These are phyloP conservation scores for Aspergillus luchuensis DNA, from an alignment of 2,329 filamentous ascomycete species.

Conservation along the genomic window DNA sequence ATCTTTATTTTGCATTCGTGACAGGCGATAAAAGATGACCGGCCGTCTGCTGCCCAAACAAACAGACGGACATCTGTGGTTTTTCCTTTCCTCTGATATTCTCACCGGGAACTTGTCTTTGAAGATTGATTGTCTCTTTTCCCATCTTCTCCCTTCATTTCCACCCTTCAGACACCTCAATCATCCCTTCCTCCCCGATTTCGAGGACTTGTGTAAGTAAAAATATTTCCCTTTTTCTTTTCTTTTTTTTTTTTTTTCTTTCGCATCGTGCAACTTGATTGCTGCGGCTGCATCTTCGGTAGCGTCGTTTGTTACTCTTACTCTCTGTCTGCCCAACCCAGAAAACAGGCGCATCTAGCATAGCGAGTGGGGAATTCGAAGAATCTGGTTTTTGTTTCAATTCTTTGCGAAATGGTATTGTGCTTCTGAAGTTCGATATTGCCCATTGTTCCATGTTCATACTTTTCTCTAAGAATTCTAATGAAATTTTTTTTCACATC, in stretches of 20 bases:
- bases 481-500: too few species aligned
- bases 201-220: neutral
- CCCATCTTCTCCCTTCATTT: neutral
- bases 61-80: neutral
- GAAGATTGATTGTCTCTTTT: neutral
- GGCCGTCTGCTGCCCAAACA: neutral
- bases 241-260: neutral
- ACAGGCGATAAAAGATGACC: neutral
- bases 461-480: neutral
- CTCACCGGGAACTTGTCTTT: neutral
- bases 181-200: neutral
- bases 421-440: neutral
- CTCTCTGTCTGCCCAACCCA: constrained; percentile 1
- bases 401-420: neutral
- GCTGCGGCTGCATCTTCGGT: constrained; percentile 5
- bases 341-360: constrained; percentile 8
- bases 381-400: neutral
- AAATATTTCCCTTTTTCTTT: neutral
- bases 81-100: neutral
- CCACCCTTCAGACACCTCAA: neutral
- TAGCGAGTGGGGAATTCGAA: constrained; percentile 9
- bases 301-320: constrained; percentile 6
- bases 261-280: constrained; percentile 1
- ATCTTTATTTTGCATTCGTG: neutral
- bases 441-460: neutral